Conservation (phyloP, 2,329 filamentous ascomycete species). For the Fusarium sp. region DNA sequence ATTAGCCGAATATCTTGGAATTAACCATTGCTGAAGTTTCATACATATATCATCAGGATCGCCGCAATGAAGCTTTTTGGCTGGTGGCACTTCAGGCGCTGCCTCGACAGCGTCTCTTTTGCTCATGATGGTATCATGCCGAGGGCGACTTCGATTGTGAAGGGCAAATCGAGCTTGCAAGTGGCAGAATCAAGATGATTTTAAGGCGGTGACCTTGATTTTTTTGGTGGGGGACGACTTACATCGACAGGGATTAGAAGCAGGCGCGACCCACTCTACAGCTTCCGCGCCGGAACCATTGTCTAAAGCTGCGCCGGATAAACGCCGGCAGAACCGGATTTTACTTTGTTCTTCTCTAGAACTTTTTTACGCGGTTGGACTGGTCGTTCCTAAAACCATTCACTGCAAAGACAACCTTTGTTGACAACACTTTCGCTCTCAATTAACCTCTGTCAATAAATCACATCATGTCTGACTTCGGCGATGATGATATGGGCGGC, state of each 20-base stretch:
- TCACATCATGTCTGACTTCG: slow-evolving; percentile 76
- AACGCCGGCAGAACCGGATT: slow-evolving; percentile 48
- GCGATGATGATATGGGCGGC: slow-evolving; percentile 71
- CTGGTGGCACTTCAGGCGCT: slow-evolving; percentile 39
- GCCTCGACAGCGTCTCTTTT: slow-evolving; percentile 48
- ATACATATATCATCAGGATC: slow-evolving; percentile 42
- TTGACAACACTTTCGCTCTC: slow-evolving; percentile 5
- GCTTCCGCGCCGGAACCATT: not conserved
- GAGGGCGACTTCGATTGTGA: slow-evolving; percentile 9
- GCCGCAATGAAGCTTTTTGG: slow-evolving; percentile 43
- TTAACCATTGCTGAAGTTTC: not conserved
- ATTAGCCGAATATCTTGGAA: slow-evolving; percentile 12
- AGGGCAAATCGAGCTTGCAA: slow-evolving; percentile 19
- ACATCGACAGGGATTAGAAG: slow-evolving; percentile 18
- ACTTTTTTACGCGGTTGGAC: slow-evolving; percentile 48
- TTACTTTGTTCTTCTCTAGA: slow-evolving; percentile 40
- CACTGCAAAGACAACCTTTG: slow-evolving; percentile 22
- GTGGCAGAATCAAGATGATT: slow-evolving; percentile 50
- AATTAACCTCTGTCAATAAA: not conserved
- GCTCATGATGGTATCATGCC: slow-evolving; percentile 47
- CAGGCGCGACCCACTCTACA: slow-evolving; percentile 1
- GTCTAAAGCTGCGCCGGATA: slow-evolving; percentile 39
- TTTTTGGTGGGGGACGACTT: slow-evolving; percentile 44
- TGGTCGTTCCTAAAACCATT: slow-evolving; percentile 37
- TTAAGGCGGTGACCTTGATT: slow-evolving; percentile 51